These are phyloP conservation scores for Emergomyces africanus DNA, from an alignment of 2,329 filamentous ascomycete species.

Conservation along the genomic window DNA sequence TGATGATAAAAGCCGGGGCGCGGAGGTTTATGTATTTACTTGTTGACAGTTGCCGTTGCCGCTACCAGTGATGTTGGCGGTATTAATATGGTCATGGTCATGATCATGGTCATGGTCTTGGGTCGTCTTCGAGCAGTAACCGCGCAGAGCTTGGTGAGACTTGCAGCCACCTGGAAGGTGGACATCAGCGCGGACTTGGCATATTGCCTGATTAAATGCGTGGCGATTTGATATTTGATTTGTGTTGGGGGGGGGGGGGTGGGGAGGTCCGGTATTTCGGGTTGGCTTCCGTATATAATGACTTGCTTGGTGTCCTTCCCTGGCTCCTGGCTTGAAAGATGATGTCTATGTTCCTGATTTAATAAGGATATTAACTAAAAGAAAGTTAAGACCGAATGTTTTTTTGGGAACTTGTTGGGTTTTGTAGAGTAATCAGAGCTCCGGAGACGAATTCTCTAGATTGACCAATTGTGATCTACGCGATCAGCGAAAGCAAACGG, in stretches of 20 bases:
- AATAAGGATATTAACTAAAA: neutral
- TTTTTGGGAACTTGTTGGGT: neutral
- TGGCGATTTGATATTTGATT: neutral
- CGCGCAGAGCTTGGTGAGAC: slow-evolving; percentile 8
- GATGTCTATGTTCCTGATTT: neutral
- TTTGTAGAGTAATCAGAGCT: neutral
- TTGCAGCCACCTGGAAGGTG: slow-evolving; percentile 10
- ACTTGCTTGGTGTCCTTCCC: neutral
- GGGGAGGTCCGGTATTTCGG: neutral
- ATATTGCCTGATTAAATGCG: slow-evolving; percentile 6
- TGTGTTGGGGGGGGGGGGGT: no score
- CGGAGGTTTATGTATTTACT: neutral
- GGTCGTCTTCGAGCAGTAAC: slow-evolving; percentile 5
- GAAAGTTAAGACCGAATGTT: neutral
- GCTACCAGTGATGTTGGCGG: neutral
- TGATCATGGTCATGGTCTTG: neutral
- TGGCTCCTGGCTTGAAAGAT: neutral
- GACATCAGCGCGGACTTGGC: slow-evolving; percentile 8
- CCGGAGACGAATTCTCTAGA: neutral
- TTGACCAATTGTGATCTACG: neutral
- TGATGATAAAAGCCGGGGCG: slow-evolving; percentile 2
- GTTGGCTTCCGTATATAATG: neutral
- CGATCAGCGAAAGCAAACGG: neutral
- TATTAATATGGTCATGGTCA: neutral
- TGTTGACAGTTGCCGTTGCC: slow-evolving; percentile 1